A percentile compares a stretch with the other conserved stretches of the same genome.
These are phyloP conservation scores for Hyphodiscus sp. DNA, from an alignment of 2,329 filamentous ascomycete genomes.

Conservation along the genomic window DNA sequence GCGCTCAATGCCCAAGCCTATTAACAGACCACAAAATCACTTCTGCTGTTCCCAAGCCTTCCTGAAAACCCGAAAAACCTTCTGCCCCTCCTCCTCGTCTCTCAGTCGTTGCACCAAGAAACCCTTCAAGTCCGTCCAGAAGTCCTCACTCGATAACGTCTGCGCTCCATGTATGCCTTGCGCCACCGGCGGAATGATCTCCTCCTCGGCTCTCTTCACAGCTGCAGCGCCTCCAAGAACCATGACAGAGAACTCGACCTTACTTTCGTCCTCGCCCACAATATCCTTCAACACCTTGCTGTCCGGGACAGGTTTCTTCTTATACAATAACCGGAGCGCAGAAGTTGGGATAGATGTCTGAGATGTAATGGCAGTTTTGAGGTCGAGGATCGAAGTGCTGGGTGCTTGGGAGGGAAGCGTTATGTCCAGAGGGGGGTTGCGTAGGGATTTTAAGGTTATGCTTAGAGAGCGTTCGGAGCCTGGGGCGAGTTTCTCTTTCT, in stretches of 20 bases:
- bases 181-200: conserved; percentile 35
- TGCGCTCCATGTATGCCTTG: conserved; percentile 50
- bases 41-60: conserved; percentile 40
- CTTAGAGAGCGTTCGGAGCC: conserved; percentile 47
- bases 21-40: conserved; percentile 2
- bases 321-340: conserved; percentile 80
- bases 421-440: conserved; percentile 65
- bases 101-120: conserved; percentile 76
- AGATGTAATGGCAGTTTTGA: conserved; percentile 64
- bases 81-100: conserved; percentile 59
- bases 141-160: conserved; percentile 62
- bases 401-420: conserved; percentile 55
- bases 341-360: conserved; percentile 59
- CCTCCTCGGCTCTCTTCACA: conserved; percentile 33
- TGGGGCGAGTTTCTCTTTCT: conserved; percentile 39
- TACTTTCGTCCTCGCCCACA: conserved; percentile 46
- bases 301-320: conserved; percentile 79
- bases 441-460: conserved; percentile 67
- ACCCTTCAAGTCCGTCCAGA: conserved; percentile 79
- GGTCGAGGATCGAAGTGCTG: conserved; percentile 68
- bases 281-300: conserved; percentile 72
- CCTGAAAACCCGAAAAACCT: conserved; percentile 62
- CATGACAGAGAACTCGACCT: conserved; percentile 80
- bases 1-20: conserved; percentile 11
- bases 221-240: conserved; percentile 64